Conservation (phyloP, 2,329 filamentous ascomycete genomes). For the Onygenales sp. region DNA sequence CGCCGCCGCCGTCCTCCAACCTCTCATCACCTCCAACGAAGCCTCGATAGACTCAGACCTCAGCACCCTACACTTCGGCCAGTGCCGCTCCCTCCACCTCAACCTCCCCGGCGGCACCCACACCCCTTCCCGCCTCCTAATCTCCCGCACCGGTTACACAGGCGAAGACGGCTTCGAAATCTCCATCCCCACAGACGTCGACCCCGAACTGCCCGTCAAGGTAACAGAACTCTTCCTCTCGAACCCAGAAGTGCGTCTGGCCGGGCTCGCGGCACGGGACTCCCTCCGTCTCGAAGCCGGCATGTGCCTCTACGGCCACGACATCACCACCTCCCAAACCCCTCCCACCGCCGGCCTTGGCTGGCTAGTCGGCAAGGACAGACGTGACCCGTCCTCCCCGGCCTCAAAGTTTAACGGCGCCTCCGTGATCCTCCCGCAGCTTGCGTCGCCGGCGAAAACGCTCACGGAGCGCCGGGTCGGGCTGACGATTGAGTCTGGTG, state of each 20-base stretch:
- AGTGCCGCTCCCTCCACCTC: conserved; percentile 57
- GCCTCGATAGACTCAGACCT: conserved; percentile 43
- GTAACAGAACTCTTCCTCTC: conserved; percentile 63
- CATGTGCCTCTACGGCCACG: conserved; percentile 99
- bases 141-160: conserved; percentile 88
- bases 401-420: conserved; percentile 75
- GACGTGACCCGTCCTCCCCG: conserved; percentile 43
- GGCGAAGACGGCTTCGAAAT: conserved; percentile 98
- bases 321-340: conserved; percentile 71
- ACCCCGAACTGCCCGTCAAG: conserved; percentile 32
- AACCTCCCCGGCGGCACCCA: conserved; percentile 47
- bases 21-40: conserved; percentile 45
- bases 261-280: conserved; percentile 83
- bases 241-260: conserved; percentile 60
- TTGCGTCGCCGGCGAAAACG: conserved; percentile 47
- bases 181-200: conserved; percentile 62
- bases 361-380: conserved; percentile 79
- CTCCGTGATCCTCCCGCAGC: conserved; percentile 64
- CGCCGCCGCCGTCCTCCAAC: conserved; percentile 58
- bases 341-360: conserved; percentile 56
- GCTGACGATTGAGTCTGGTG: conserved; percentile 65
- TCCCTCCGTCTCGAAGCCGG: conserved; percentile 89
- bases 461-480: conserved; percentile 69
- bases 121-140: conserved; percentile 49
- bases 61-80: conserved; percentile 70